Evolutionary conservation across 2,329 filamentous ascomycete species (phyloP).

Genomic region (Balansia obtecta): DNA sequence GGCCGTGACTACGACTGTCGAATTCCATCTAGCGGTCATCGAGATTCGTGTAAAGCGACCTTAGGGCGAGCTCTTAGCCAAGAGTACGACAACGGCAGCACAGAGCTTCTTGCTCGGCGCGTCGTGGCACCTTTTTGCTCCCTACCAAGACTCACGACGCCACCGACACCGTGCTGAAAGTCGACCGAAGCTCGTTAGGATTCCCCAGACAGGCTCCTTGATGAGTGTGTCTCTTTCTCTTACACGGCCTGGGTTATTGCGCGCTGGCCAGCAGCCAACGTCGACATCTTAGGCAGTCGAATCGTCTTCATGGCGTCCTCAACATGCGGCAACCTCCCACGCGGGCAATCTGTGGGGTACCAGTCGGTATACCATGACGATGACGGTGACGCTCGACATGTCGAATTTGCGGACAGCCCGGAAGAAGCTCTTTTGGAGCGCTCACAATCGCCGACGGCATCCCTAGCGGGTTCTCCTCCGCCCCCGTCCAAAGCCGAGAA

Average conservation of each 20-base stretch:
- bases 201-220: background rate
- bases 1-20: too few species aligned
- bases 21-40: too few species aligned
- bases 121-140: too few species aligned
- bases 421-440: background rate
- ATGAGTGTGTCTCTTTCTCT: background rate
- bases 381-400: background rate
- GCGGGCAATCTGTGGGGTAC: constrained; percentile 15
- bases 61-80: too few species aligned
- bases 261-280: background rate
- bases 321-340: constrained; percentile 7
- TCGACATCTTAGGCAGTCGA: background rate
- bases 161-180: too few species aligned
- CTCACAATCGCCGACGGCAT: background rate
- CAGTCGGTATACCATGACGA: constrained; percentile 23
- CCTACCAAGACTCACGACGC: too few species aligned
- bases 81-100: too few species aligned
- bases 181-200: too few species aligned
- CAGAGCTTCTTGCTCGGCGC: too few species aligned
- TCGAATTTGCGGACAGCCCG: background rate
- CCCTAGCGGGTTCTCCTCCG: constrained; percentile 1
- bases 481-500: constrained; percentile 12
- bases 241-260: background rate
- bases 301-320: constrained; percentile 3
- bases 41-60: too few species aligned